These are phyloP conservation scores for Phytophthora citrophthora DNA, from an alignment of 352 stramenopile genomes.

Conservation along the genomic window DNA sequence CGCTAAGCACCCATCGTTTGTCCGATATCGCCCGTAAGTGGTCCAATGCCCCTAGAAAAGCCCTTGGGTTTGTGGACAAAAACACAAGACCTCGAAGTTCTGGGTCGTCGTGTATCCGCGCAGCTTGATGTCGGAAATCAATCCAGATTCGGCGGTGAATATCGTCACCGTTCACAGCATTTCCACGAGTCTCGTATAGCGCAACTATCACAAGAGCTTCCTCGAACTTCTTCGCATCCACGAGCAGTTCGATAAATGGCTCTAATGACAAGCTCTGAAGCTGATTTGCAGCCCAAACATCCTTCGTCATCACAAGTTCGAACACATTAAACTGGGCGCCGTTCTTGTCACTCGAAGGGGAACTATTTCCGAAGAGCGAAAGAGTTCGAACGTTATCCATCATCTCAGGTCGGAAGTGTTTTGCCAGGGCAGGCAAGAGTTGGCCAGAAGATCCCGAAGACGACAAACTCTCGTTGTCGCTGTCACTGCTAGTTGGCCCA, in stretches of 20 bases:
- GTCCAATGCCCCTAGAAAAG: constrained; percentile 46
- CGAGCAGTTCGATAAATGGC: constrained; percentile 50
- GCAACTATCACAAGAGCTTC: constrained; percentile 42
- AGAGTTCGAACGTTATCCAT: constrained; percentile 9
- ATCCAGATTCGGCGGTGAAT: constrained; percentile 64
- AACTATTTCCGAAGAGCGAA: constrained; percentile 3
- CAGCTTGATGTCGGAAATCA: constrained; percentile 39
- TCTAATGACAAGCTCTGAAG: constrained; percentile 26
- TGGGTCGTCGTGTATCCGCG: constrained; percentile 4
- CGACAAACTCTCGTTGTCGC: constrained; percentile 17
- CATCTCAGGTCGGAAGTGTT: constrained; percentile 15
- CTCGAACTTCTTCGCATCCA: constrained; percentile 42
- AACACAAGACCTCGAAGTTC: constrained; percentile 17
- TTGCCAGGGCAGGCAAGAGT: constrained; percentile 15
- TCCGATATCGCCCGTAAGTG: constrained; percentile 54
- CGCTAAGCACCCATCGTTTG: constrained; percentile 52
- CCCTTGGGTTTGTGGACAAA: constrained; percentile 20
- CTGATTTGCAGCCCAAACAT: constrained; percentile 20
- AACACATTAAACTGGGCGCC: constrained; percentile 7
- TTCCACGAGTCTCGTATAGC: constrained; percentile 11
- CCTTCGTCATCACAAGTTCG: constrained; percentile 25
- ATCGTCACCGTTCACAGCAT: constrained; percentile 37
- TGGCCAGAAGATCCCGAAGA: not conserved
- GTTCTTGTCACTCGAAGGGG: not conserved
- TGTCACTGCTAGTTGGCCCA: constrained; percentile 7